Percentiles rank a stretch among this genome's conserved stretches.
These are phyloP conservation scores for Coniochaeta sp. DNA, from an alignment of 2,329 filamentous ascomycete genomes.

Conservation along the genomic window DNA sequence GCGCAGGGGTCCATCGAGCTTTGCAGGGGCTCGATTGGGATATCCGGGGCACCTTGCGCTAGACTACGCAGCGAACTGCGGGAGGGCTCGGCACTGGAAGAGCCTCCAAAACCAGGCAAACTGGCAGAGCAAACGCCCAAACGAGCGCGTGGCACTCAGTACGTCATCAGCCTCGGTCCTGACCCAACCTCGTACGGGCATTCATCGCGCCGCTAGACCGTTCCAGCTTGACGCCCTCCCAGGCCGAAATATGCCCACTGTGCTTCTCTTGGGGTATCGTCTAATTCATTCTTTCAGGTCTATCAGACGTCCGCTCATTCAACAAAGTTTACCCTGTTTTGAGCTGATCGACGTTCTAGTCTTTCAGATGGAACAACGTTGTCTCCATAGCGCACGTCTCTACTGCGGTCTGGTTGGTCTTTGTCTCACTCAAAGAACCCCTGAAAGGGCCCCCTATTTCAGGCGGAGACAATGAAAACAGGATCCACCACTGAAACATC, in stretches of 20 bases:
- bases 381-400: background rate
- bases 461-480: background rate
- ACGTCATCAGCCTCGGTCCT: background rate
- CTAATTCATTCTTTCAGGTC: too few species aligned
- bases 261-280: background rate
- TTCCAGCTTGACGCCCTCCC: background rate
- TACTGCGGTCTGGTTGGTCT: background rate
- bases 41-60: background rate
- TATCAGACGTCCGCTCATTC: background rate
- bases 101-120: background rate
- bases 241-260: background rate
- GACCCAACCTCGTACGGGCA: background rate
- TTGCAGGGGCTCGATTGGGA: background rate
- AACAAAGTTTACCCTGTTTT: background rate
- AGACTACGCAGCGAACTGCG: background rate
- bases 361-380: background rate
- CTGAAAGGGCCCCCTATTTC: background rate
- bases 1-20: background rate
- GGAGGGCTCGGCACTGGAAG: background rate
- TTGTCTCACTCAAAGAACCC: background rate
- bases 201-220: background rate
- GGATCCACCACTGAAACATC: background rate
- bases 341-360: background rate
- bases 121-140: background rate
- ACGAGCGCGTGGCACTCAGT: background rate